These are phyloP conservation scores for Fonsecaea pugnacius DNA, from an alignment of 2,329 filamentous ascomycete genomes.

Conservation along the genomic window DNA sequence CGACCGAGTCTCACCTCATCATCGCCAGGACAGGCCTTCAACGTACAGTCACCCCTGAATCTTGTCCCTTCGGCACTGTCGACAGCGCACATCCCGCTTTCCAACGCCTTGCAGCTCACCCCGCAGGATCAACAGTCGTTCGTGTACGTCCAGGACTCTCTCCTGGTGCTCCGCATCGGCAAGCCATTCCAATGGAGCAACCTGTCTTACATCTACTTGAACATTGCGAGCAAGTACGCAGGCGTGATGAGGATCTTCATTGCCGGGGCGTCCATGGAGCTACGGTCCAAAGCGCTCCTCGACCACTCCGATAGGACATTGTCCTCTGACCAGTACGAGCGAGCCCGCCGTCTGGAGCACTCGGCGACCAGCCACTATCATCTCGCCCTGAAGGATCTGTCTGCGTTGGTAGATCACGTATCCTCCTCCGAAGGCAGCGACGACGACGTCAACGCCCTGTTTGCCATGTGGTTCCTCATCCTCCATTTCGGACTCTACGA, in stretches of 20 bases:
- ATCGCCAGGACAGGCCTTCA: neutral
- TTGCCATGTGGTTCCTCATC: conserved; percentile 46
- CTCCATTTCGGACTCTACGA: conserved; percentile 44
- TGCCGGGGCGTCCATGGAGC: conserved; percentile 45
- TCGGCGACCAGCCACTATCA: conserved; percentile 41
- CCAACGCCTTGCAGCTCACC: conserved; percentile 44
- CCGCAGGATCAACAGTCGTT: conserved; percentile 44
- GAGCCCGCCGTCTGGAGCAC: conserved; percentile 26
- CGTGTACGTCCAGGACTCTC: conserved; percentile 43
- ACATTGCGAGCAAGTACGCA: conserved; percentile 43
- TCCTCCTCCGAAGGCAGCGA: conserved; percentile 39
- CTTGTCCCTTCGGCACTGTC: conserved; percentile 18
- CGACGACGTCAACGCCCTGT: conserved; percentile 43
- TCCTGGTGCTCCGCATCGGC: conserved; percentile 44
- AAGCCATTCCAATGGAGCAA: conserved; percentile 47
- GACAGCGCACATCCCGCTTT: conserved; percentile 38
- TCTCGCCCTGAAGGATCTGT: conserved; percentile 43
- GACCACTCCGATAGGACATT: conserved; percentile 39
- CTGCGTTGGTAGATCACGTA: conserved; percentile 41
- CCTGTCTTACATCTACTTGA: conserved; percentile 45
- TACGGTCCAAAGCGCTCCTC: conserved; percentile 43
- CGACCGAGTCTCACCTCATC: neutral
- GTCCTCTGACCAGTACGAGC: conserved; percentile 39
- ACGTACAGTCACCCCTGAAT: neutral
- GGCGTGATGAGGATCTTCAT: conserved; percentile 50